Percentiles rank a stretch among this genome's conserved stretches.
These are phyloP conservation scores for Mortierella sp. DNA, from an alignment of 371 early-diverging fungal species.

Conservation along the genomic window DNA sequence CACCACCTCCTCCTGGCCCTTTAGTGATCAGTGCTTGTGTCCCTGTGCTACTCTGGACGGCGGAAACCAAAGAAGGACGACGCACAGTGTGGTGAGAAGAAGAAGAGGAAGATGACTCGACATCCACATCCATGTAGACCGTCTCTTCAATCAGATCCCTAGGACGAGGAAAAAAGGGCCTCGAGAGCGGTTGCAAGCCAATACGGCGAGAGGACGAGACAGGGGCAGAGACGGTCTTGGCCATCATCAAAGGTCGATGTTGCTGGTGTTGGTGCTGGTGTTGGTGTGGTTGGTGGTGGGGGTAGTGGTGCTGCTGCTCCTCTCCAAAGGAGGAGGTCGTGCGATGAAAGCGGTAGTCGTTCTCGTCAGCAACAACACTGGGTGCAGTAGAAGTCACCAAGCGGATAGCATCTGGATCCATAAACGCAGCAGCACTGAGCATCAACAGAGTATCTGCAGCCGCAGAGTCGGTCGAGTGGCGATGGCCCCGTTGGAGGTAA, in stretches of 20 bases:
- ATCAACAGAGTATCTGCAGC: slow-evolving; percentile 54
- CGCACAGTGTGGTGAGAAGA: background rate
- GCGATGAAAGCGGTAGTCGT: background rate
- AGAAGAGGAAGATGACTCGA: background rate
- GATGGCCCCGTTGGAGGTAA: slow-evolving; percentile 17
- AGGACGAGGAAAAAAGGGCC: background rate
- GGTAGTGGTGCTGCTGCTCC: background rate
- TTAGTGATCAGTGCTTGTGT: slow-evolving; percentile 6
- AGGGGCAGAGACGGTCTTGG: slow-evolving; percentile 50
- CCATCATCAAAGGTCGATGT: slow-evolving; percentile 25
- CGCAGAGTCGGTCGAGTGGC: slow-evolving; percentile 41
- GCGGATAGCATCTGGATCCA: slow-evolving; percentile 36
- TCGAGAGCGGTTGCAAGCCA: background rate
- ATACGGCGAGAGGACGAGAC: slow-evolving; percentile 18
- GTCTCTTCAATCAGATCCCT: slow-evolving; percentile 16
- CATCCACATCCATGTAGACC: background rate
- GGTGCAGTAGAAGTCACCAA: slow-evolving; percentile 3
- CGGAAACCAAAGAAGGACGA: too few species aligned
- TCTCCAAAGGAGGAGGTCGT: background rate
- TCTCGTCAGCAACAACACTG: background rate
- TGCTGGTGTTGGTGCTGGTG: background rate
- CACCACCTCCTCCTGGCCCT: background rate
- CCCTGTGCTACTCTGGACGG: background rate
- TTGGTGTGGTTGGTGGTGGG: background rate
- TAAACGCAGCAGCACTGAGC: slow-evolving; percentile 56